Percentiles rank a stretch among this genome's conserved stretches.
These are phyloP conservation scores for Pythium pectinolyticum DNA, from an alignment of 352 stramenopile species.

Conservation along the genomic window DNA sequence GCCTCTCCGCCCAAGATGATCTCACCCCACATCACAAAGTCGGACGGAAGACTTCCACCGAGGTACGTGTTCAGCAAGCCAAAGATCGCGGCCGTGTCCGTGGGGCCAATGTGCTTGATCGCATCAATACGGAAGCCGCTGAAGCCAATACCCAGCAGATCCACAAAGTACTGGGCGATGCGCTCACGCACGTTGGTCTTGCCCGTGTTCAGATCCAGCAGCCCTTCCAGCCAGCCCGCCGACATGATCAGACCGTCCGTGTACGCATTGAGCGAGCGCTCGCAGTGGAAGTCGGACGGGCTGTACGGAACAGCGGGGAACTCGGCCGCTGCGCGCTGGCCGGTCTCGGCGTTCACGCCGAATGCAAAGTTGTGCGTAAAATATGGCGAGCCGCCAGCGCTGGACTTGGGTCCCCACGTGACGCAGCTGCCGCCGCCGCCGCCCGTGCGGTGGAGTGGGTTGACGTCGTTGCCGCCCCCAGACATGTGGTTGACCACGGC, in stretches of 20 bases:
- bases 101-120: conserved; percentile 60
- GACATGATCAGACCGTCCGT: conserved; percentile 40
- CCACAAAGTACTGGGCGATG: conserved; percentile 74
- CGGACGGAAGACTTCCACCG: conserved; percentile 51
- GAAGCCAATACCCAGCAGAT: conserved; percentile 67
- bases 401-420: conserved; percentile 25
- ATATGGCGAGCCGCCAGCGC: conserved; percentile 23
- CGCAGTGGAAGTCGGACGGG: conserved; percentile 66
- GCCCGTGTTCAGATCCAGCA: conserved; percentile 59
- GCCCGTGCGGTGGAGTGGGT: conserved; percentile 19
- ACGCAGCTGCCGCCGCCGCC: conserved; percentile 12
- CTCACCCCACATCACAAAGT: conserved; percentile 69
- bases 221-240: conserved; percentile 43
- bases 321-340: conserved; percentile 44
- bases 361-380: conserved; percentile 43
- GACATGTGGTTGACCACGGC: conserved; percentile 33
- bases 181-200: conserved; percentile 58
- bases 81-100: conserved; percentile 49
- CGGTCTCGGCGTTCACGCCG: conserved; percentile 44
- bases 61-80: conserved; percentile 54
- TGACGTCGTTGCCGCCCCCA: conserved; percentile 30
- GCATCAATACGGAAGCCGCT: conserved; percentile 68
- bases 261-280: conserved; percentile 43
- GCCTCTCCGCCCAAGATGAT: conserved; percentile 41
- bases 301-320: conserved; percentile 60